A percentile compares a stretch with the other conserved stretches of the same genome.
These are phyloP conservation scores for Dysphania ambrosioides DNA, from an alignment of 148 eudicot species.

Conservation along the genomic window DNA sequence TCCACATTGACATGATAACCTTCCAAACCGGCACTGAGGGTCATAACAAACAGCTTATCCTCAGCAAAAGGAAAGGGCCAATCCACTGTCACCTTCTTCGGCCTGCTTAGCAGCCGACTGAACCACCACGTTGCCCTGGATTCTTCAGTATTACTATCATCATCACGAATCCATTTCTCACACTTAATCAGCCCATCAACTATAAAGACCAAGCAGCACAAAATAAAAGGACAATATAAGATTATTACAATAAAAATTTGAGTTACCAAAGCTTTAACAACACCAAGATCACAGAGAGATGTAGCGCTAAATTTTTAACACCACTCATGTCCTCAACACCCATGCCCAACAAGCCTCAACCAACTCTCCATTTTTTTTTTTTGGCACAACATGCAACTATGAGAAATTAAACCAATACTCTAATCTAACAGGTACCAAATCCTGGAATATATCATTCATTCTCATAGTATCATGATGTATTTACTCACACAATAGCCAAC, in stretches of 20 bases:
- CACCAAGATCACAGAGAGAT: neutral
- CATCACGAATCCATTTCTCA: slow-evolving; percentile 78
- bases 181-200: slow-evolving; percentile 75
- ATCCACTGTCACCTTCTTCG: slow-evolving; percentile 70
- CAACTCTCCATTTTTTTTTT: neutral
- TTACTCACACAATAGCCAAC: neutral
- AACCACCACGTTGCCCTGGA: slow-evolving; percentile 78
- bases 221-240: neutral
- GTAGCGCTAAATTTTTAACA: neutral
- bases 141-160: slow-evolving; percentile 55
- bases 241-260: neutral
- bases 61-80: slow-evolving; percentile 88
- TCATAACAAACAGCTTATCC: slow-evolving; percentile 71
- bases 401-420: neutral
- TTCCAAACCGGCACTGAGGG: slow-evolving; percentile 78
- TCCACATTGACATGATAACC: slow-evolving; percentile 81
- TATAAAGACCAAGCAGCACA: slow-evolving; percentile 24
- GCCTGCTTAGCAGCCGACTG: slow-evolving; percentile 56
- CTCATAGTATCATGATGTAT: neutral
- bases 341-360: neutral
- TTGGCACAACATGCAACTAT: neutral
- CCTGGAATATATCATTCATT: neutral
- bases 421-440: neutral
- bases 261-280: neutral
- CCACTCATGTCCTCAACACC: neutral